Percentiles rank a stretch among this genome's conserved stretches.
Evolutionary conservation across 164 flowering plant genomes (phyloP).

Genomic region (Magnolia officinalis): DNA sequence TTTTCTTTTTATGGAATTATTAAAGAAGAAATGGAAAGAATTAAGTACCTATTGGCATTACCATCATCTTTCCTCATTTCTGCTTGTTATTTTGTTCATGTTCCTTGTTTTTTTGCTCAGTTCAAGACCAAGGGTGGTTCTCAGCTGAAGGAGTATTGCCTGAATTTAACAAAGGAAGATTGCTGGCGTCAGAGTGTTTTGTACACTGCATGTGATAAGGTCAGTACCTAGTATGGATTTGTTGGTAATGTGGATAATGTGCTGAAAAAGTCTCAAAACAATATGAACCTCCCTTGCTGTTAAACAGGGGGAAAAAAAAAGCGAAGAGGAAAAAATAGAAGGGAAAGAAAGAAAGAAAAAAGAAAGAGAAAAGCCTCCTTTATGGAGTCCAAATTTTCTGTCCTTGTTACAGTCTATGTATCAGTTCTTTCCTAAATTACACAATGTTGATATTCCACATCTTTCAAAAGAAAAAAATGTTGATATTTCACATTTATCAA

Average conservation of each 20-base stretch:
- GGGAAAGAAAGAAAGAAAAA: too few species aligned
- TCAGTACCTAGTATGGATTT: constrained; percentile 18
- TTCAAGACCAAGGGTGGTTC: constrained; percentile 98
- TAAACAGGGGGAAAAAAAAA: too few species aligned
- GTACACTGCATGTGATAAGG: constrained; percentile 90
- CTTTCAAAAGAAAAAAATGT: too few species aligned
- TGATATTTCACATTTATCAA: too few species aligned
- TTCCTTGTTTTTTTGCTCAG: constrained; percentile 32
- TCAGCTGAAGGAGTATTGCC: constrained; percentile 83
- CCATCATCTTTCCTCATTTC: background rate
- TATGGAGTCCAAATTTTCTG: too few species aligned
- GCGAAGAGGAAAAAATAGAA: too few species aligned
- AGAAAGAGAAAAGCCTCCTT: too few species aligned
- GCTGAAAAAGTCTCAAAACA: background rate
- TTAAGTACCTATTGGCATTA: background rate
- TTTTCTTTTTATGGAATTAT: too few species aligned
- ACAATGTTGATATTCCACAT: too few species aligned
- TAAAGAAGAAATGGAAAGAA: background rate
- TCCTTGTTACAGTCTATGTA: too few species aligned
- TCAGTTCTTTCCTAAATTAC: too few species aligned
- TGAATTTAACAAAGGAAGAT: constrained; percentile 91
- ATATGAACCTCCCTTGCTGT: too few species aligned
- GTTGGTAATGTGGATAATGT: background rate
- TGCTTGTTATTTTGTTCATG: constrained; percentile 2
- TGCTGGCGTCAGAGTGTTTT: constrained; percentile 80